These are phyloP conservation scores for Hamamelis virginiana DNA, from an alignment of 164 flowering plant genomes.

Conservation along the genomic window DNA sequence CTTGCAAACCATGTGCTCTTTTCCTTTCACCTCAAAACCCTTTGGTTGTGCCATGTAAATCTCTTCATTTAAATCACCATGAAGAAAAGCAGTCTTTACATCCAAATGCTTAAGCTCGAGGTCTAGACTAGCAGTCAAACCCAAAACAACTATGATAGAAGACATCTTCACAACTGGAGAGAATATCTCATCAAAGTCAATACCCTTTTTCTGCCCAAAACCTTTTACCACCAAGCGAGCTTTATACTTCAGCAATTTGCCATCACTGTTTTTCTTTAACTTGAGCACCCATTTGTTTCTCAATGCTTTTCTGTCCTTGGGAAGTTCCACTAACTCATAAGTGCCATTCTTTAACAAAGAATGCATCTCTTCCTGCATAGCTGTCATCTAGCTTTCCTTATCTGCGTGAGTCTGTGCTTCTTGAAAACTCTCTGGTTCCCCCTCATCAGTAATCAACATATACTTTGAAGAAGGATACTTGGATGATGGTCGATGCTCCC, in stretches of 20 bases:
- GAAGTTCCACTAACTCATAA: not conserved
- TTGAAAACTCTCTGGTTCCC: not conserved
- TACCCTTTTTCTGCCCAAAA: not conserved
- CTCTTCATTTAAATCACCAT: too few relatives aligned
- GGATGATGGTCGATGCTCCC: not conserved
- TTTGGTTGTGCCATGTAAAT: too few relatives aligned
- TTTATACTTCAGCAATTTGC: too few relatives aligned
- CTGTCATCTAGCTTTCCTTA: not conserved
- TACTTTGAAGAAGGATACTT: not conserved
- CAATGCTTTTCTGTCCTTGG: not conserved
- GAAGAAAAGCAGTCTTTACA: not conserved
- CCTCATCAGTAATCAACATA: constrained; percentile 3
- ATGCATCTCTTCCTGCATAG: not conserved
- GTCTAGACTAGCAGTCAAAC: not conserved
- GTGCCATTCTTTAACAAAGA: too few relatives aligned
- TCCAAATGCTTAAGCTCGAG: not conserved
- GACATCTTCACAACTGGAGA: not conserved
- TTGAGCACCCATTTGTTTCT: not conserved
- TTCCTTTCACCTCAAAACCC: not conserved
- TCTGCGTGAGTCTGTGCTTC: not conserved
- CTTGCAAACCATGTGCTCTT: not conserved
- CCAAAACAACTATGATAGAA: not conserved
- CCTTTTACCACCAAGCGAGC: not conserved
- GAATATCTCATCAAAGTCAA: not conserved
- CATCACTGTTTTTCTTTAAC: not conserved